Evolutionary conservation across 495 filamentous ascomycete species (phyloP).

Genomic region (Penicillium ochrochloron): DNA sequence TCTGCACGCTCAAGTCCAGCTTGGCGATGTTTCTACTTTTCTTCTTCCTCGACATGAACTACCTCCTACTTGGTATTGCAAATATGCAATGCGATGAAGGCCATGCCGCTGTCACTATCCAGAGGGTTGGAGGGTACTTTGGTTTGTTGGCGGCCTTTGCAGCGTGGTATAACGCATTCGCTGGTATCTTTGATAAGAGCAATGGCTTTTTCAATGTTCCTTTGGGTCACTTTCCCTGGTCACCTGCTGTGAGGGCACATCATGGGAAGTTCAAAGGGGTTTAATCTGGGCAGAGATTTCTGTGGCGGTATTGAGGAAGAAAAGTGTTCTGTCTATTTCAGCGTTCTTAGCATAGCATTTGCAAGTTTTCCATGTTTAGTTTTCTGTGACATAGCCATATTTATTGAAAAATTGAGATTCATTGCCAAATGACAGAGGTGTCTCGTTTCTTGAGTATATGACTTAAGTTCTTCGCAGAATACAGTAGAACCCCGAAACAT

Average conservation of each 20-base stretch:
- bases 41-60: slow-evolving; percentile 74
- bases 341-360: not conserved
- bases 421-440: no score
- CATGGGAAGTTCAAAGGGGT: slow-evolving; percentile 24
- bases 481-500: no score
- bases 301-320: not conserved
- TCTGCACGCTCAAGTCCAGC: slow-evolving; percentile 84
- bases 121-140: slow-evolving; percentile 75
- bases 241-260: slow-evolving; percentile 21
- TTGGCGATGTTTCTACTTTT: slow-evolving; percentile 87
- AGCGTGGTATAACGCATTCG: slow-evolving; percentile 89
- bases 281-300: not conserved
- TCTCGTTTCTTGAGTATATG: no score
- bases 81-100: slow-evolving; percentile 56
- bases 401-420: not conserved
- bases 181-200: slow-evolving; percentile 74
- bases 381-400: not conserved
- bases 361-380: not conserved
- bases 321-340: slow-evolving; percentile 1
- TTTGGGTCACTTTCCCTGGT: slow-evolving; percentile 87
- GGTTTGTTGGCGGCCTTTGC: slow-evolving; percentile 79
- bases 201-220: slow-evolving; percentile 87
- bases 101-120: slow-evolving; percentile 48
- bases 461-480: no score
- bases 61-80: slow-evolving; percentile 75